A percentile compares a stretch with the other conserved stretches of the same genome.
Conservation (phyloP, 2,329 filamentous ascomycete genomes). For the Xylariomycetidae sp. region DNA sequence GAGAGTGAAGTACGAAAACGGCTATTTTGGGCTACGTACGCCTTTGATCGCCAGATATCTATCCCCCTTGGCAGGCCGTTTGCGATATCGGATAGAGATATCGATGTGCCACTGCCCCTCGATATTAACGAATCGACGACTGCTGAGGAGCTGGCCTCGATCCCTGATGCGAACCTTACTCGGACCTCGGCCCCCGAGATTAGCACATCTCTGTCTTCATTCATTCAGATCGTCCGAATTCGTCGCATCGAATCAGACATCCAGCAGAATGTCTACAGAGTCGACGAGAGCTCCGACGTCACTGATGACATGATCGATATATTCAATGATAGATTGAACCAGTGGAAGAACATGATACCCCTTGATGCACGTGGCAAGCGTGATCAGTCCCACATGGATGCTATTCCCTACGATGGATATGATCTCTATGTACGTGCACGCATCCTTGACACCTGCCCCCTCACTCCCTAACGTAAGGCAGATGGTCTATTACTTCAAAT, state of each 20-base stretch:
- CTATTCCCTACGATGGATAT: conserved; percentile 1
- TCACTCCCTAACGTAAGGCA: neutral
- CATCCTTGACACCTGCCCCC: neutral
- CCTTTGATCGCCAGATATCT: conserved; percentile 29
- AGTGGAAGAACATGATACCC: conserved; percentile 9
- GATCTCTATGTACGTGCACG: conserved; percentile 4
- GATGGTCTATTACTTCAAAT: conserved; percentile 19
- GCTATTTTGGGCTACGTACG: conserved; percentile 31
- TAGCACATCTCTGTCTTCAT: conserved; percentile 14
- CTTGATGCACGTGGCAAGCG: conserved; percentile 7
- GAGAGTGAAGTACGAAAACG: conserved; percentile 21
- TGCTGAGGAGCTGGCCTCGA: conserved; percentile 3
- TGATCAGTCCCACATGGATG: conserved; percentile 11
- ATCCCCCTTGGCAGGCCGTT: conserved; percentile 30
- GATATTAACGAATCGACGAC: conserved; percentile 23
- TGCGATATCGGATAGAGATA: conserved; percentile 29
- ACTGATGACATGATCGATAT: conserved; percentile 2
- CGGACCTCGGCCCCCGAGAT: conserved; percentile 5
- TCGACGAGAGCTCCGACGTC: conserved; percentile 3
- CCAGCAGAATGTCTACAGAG: conserved; percentile 6
- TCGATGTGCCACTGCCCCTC: conserved; percentile 24
- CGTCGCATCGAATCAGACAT: conserved; percentile 9
- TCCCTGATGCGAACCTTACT: conserved; percentile 17
- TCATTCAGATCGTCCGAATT: conserved; percentile 3
- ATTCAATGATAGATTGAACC: conserved; percentile 2